Evolutionary conservation across 2,329 filamentous ascomycete genomes (phyloP).

Genomic region (Rutstroemia sydowiana): DNA sequence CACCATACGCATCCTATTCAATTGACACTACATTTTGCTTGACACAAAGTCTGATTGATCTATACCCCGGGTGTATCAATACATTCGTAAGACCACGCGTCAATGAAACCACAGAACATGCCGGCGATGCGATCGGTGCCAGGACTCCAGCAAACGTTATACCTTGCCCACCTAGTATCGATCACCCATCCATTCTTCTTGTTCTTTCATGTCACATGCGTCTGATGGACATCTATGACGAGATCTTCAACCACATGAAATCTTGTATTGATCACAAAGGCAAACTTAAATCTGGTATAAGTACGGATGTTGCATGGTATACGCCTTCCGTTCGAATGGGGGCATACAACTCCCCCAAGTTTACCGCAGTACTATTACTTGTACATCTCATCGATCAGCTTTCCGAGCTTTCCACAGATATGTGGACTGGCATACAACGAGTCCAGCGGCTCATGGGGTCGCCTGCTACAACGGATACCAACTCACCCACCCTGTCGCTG

Average conservation of each 20-base stretch:
- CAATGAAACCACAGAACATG: background rate
- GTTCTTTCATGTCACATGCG: slow-evolving; percentile 24
- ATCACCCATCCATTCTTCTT: slow-evolving; percentile 19
- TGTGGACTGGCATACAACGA: slow-evolving; percentile 10
- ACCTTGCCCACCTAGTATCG: background rate
- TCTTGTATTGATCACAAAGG: slow-evolving; percentile 13
- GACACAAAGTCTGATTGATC: slow-evolving; percentile 19
- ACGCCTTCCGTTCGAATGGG: slow-evolving; percentile 18
- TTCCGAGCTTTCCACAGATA: slow-evolving; percentile 14
- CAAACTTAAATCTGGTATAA: background rate
- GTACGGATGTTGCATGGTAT: background rate
- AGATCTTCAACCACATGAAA: slow-evolving; percentile 20
- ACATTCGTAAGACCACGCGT: slow-evolving; percentile 3
- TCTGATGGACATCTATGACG: slow-evolving; percentile 19
- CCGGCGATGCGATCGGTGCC: background rate
- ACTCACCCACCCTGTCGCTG: background rate
- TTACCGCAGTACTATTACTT: slow-evolving; percentile 13
- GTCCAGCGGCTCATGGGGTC: background rate
- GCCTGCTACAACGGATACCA: background rate
- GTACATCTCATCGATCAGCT: slow-evolving; percentile 15
- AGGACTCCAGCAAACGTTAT: slow-evolving; percentile 1
- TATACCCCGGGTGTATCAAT: slow-evolving; percentile 19
- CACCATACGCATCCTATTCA: slow-evolving; percentile 7
- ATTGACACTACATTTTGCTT: slow-evolving; percentile 17
- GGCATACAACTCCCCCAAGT: slow-evolving; percentile 14